Percentiles rank a stretch among this genome's conserved stretches.
phyloP scores from a whole-genome alignment of 805 yeast species.

The Metschnikowia vanudenii region DNA sequence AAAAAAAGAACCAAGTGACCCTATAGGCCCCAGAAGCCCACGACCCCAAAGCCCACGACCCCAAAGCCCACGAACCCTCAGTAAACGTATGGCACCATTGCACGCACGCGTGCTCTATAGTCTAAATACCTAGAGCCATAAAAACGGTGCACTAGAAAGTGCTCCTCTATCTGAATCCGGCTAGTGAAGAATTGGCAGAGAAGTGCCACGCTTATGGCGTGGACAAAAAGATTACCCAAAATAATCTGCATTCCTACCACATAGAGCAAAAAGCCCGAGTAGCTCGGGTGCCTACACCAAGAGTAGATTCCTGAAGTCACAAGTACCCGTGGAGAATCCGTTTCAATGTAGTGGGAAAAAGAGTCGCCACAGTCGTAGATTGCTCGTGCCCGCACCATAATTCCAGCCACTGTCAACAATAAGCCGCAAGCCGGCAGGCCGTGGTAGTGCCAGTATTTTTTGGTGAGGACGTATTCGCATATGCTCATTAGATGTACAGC shows the following conservation, averaged over 20 bases:
- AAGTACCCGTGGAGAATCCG: conserved; percentile 15
- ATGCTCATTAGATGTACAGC: conserved; percentile 27
- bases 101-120: conserved; percentile 25
- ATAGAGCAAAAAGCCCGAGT: conserved; percentile 36
- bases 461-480: conserved; percentile 23
- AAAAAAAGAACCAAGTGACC: no score
- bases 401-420: conserved; percentile 23
- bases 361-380: conserved; percentile 36
- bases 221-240: conserved; percentile 24
- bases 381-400: conserved; percentile 27
- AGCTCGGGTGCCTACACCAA: conserved; percentile 38
- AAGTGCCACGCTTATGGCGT: conserved; percentile 18
- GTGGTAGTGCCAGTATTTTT: conserved; percentile 3
- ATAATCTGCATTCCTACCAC: conserved; percentile 32
- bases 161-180: conserved; percentile 38
- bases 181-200: conserved; percentile 27
- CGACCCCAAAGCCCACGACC: no score
- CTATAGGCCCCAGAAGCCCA: no score
- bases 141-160: conserved; percentile 24
- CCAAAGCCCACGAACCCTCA: not conserved
- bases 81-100: conserved; percentile 30
- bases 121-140: conserved; percentile 29
- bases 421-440: conserved; percentile 17
- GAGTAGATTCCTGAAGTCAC: conserved; percentile 35
- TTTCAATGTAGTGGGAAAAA: conserved; percentile 33